Base-by-base conservation (phyloP, 2,329 filamentous ascomycete genomes). In the Didymella keratinophila region DNA sequence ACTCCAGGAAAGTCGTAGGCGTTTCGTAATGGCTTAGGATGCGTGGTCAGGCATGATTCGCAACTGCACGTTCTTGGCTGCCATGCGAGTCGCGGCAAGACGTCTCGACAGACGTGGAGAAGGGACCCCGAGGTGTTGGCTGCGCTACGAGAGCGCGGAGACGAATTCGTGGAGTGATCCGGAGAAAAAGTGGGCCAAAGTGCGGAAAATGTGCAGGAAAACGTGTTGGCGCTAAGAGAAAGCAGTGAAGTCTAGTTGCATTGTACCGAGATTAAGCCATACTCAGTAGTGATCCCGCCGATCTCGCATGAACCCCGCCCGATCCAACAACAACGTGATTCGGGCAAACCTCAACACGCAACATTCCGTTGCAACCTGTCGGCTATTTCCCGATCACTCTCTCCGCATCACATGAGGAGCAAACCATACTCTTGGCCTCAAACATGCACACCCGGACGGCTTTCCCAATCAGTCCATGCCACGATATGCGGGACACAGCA, bases 391-490 rank as follows among this genome's bases (percentile, higher is more conserved):
- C 32, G 32, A 44, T 14, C 32, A 36, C 18, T 30, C 34, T 25
- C n/a, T 8, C 37, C 27, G 44, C 45, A 51, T 61, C 62, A 62
- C 50, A 48, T 56, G 57, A 62, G 48, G 34, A 21, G 27, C 48
- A 60, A 58, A 49, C 44, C 46, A 45, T 20, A 30, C 27, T 46
- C 61, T 63, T 63, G 61, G 66, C 59, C n/a, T 53, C 39, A 49
- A 49, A 7, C 41, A 42, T 51, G 47, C 44, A 52, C 46, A 43
- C 27, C 30, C 68, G 68, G 68, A 36, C 50, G 67, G 68, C 56
- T 69, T 69, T 46, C 68, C 67, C 25, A 32, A 67, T 68, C 11
- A 8, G 60, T 51, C 25, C 56, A 56, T 60, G 60, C 57, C 46
- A 57, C 54, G 28, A 21, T 42, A 18, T 46, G 56, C 47, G 37